These are phyloP conservation scores for Cladosporium sp. DNA, from an alignment of 2,329 filamentous ascomycete species.

Conservation along the genomic window DNA sequence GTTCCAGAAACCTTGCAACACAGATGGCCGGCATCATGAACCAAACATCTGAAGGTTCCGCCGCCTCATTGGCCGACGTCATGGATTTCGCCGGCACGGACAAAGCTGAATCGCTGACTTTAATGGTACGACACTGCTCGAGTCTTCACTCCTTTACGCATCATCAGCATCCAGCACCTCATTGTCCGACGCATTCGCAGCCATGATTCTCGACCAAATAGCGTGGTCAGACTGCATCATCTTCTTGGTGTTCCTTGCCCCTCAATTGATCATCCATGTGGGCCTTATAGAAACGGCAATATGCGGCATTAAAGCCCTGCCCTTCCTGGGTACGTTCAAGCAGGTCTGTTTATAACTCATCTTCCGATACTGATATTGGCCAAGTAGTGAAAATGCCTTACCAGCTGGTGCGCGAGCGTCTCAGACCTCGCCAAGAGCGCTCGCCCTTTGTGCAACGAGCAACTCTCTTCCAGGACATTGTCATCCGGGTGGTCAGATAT, in stretches of 20 bases:
- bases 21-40: neutral
- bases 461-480: constrained; percentile 75
- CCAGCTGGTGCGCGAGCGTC: constrained; percentile 60
- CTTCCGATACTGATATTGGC: neutral
- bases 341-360: neutral
- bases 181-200: constrained; percentile 23
- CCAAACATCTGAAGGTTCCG: neutral
- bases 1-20: neutral
- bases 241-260: constrained; percentile 70
- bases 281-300: constrained; percentile 61
- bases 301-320: constrained; percentile 64
- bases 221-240: constrained; percentile 74
- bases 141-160: neutral
- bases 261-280: constrained; percentile 69
- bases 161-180: neutral
- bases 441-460: constrained; percentile 68
- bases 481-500: constrained; percentile 76
- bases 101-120: constrained; percentile 6
- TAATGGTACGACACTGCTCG: constrained; percentile 10
- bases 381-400: constrained; percentile 62
- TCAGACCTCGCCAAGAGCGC: constrained; percentile 47
- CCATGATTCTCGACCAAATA: constrained; percentile 73
- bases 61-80: constrained; percentile 16
- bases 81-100: constrained; percentile 18
- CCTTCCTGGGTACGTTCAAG: constrained; percentile 64